phyloP scores from a whole-genome alignment of 768 basidiomycete genomes.

The Lactarius akahatsu region DNA sequence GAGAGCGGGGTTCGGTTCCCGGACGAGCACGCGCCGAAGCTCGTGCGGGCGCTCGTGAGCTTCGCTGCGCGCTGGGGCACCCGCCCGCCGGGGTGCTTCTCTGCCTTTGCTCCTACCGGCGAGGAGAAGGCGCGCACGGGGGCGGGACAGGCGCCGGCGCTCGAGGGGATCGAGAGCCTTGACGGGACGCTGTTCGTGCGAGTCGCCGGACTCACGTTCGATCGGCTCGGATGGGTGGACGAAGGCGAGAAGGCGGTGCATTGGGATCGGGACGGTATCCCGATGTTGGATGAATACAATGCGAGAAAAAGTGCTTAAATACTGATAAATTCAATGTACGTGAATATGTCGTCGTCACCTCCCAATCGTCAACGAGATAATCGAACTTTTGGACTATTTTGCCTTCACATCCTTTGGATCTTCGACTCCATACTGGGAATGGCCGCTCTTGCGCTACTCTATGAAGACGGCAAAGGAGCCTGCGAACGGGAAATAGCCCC shows the following conservation, averaged over 20 bases:
- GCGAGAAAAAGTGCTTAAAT: background rate
- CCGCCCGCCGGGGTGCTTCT: slow-evolving; percentile 37
- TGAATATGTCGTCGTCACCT: no score
- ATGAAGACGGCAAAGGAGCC: no score
- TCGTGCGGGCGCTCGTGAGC: slow-evolving; percentile 50
- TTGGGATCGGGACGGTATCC: slow-evolving; percentile 9
- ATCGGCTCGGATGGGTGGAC: slow-evolving; percentile 28
- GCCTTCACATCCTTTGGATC: background rate
- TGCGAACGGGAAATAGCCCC: no score
- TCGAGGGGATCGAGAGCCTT: slow-evolving; percentile 50
- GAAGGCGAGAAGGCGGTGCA: background rate
- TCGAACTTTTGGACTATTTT: no score
- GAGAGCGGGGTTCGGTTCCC: slow-evolving; percentile 53
- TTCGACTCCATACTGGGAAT: background rate
- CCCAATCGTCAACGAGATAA: no score
- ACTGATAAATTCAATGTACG: background rate
- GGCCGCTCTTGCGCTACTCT: background rate
- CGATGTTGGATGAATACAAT: background rate
- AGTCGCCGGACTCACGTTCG: slow-evolving; percentile 51
- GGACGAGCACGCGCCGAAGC: slow-evolving; percentile 54
- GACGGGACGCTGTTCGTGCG: slow-evolving; percentile 66
- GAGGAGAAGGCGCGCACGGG: no score
- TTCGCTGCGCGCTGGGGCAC: slow-evolving; percentile 44
- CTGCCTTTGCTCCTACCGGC: slow-evolving; percentile 9
- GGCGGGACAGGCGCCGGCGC: slow-evolving; percentile 22